Conservation (phyloP, 805 yeast species). For the Lipomyces kockii region DNA sequence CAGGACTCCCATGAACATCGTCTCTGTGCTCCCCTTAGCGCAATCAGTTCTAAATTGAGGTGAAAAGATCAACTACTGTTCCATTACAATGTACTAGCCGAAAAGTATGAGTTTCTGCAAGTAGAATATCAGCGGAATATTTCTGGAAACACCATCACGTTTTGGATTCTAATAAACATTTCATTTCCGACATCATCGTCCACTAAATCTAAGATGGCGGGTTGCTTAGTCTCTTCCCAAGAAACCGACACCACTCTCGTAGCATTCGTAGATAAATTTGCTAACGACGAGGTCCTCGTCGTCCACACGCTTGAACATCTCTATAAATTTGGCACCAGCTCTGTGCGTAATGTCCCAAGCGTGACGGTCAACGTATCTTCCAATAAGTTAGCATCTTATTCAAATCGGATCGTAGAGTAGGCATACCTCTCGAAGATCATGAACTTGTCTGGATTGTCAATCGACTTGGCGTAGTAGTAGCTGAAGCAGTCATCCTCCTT, state of each 20-base stretch:
- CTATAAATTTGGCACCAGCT: slow-evolving; percentile 15
- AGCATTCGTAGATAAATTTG: neutral
- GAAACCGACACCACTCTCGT: slow-evolving; percentile 31
- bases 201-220: neutral
- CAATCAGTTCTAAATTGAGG: no score
- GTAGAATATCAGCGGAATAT: no score
- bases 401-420: neutral
- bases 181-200: neutral
- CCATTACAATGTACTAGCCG: no score
- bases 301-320: slow-evolving; percentile 21
- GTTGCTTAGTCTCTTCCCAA: slow-evolving; percentile 15
- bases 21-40: no score
- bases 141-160: neutral
- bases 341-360: slow-evolving; percentile 30
- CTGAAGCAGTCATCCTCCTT: slow-evolving; percentile 27
- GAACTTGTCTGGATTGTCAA: slow-evolving; percentile 27
- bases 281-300: slow-evolving; percentile 11
- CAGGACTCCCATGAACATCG: no score
- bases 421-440: slow-evolving; percentile 30
- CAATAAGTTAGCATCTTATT: neutral
- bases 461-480: slow-evolving; percentile 20
- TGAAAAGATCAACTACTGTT: no score
- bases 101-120: no score
- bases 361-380: slow-evolving; percentile 23
- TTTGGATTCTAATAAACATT: no score